These are phyloP conservation scores for Aspergillus carbonarius DNA, from an alignment of 2,329 filamentous ascomycete species.

Conservation along the genomic window DNA sequence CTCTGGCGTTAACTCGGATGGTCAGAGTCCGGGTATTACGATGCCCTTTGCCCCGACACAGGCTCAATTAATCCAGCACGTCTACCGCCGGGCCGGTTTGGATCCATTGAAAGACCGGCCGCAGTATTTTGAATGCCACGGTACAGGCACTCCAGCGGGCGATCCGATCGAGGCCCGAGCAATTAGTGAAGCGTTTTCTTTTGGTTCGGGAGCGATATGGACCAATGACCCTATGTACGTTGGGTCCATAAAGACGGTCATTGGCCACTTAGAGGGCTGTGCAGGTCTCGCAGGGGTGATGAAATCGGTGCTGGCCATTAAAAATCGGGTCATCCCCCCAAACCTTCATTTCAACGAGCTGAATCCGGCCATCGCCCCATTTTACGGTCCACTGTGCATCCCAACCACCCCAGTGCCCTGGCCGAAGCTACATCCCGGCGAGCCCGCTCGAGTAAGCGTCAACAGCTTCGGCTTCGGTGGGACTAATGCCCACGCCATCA, in stretches of 20 bases:
- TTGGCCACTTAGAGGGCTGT: conserved; percentile 28
- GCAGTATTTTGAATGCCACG: conserved; percentile 45
- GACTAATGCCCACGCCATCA: no score
- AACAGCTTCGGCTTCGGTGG: no score
- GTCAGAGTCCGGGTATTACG: conserved; percentile 25
- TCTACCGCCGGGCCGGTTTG: conserved; percentile 36
- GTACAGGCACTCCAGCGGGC: conserved; percentile 38
- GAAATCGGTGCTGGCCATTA: conserved; percentile 17
- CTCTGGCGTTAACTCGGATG: conserved; percentile 29
- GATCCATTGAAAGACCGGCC: conserved; percentile 25
- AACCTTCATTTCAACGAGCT: not conserved
- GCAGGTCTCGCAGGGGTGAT: conserved; percentile 25
- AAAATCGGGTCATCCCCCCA: not conserved
- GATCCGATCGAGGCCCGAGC: conserved; percentile 32
- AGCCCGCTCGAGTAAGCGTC: no score
- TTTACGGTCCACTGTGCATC: not conserved
- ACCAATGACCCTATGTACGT: not conserved
- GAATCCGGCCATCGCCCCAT: not conserved
- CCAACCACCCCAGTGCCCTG: not conserved
- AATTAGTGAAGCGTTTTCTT: conserved; percentile 20
- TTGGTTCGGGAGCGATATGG: not conserved
- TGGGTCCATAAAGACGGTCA: conserved; percentile 22
- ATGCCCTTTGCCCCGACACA: conserved; percentile 34
- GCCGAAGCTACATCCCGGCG: not conserved
- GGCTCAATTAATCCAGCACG: conserved; percentile 32